These are phyloP conservation scores for Hymenoscyphus fructigenus DNA, from an alignment of 2,329 filamentous ascomycete species.

Conservation along the genomic window DNA sequence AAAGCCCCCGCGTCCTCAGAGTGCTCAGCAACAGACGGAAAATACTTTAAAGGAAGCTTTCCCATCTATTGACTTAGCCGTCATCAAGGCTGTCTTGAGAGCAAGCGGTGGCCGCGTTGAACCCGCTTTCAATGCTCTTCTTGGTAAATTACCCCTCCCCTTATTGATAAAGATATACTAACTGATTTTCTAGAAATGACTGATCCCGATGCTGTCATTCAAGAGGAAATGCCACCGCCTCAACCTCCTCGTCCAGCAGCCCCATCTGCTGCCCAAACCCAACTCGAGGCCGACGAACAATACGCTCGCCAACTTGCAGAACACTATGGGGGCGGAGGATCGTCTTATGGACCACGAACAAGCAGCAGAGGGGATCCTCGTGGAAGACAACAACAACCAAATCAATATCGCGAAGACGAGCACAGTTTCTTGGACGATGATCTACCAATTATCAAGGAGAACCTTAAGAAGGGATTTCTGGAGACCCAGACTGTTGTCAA, in stretches of 20 bases:
- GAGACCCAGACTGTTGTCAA: slow-evolving; percentile 95
- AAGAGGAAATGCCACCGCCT: slow-evolving; percentile 63
- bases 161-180: slow-evolving; percentile 7
- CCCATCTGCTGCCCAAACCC: slow-evolving; percentile 63
- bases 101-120: slow-evolving; percentile 88
- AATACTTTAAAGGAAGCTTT: slow-evolving; percentile 92
- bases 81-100: slow-evolving; percentile 83
- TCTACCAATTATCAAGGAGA: slow-evolving; percentile 87
- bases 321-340: slow-evolving; percentile 66
- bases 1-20: slow-evolving; percentile 82
- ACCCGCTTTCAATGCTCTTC: slow-evolving; percentile 89
- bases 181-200: slow-evolving; percentile 62
- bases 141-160: slow-evolving; percentile 55
- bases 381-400: slow-evolving; percentile 52
- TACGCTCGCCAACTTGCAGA: slow-evolving; percentile 92
- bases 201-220: slow-evolving; percentile 66
- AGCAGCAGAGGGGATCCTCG: slow-evolving; percentile 35
- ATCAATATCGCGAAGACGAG: slow-evolving; percentile 58
- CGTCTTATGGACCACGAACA: slow-evolving; percentile 56
- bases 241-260: slow-evolving; percentile 76
- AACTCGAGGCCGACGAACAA: slow-evolving; percentile 86
- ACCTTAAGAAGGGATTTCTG: slow-evolving; percentile 88
- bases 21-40: slow-evolving; percentile 80
- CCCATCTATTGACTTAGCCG: slow-evolving; percentile 72
- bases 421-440: slow-evolving; percentile 96